Evolutionary conservation across 352 stramenopile species (phyloP), one percentile per base, ranked within the genome.

Genomic region (Thalassiosira exigua): DNA sequence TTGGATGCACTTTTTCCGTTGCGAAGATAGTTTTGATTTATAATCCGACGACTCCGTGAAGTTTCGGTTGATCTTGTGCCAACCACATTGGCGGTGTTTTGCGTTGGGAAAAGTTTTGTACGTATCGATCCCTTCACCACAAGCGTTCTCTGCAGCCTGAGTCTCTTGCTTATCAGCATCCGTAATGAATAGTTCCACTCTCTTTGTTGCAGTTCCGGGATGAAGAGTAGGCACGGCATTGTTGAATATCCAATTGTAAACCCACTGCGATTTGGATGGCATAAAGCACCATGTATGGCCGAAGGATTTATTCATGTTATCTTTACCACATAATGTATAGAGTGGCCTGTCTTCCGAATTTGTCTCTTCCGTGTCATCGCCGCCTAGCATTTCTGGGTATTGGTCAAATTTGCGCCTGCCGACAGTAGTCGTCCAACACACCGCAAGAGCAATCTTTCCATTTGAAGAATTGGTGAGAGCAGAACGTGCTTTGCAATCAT

Each of bases 201-300:
- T 4, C 4, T 1, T 21, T 1, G 36, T 27, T 21, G 33, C 36
- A 30, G 58, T 56, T 1, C 58, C 58, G 3, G 58, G 58, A 53
- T 56, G 58, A 4, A 68, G 36, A 14, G 39, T 39, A n/a, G 33
- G 33, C 12, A 68, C 9, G 21, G 39, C 58, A 3, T 1, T 33
- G 0, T 4, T 19, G 39, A 56, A 53, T 3, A 60, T 41, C 52
- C 52, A 60, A 11, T 39, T 1, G 19, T 60, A 60, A 22, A 41
- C 52, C 52, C 52, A 60, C 12, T 60, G 4, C 1, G 2, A 1
- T 56, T 68, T 56, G 5, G 58, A 68, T 4, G 58, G 58, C 32
- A 68, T 53, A 30, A 33, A 66, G 32, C 56, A 66, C 56, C 56
- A 66, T 21, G 56, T 66, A 17, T 66, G 56, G 17, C 56, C 56